A percentile compares a stretch with the other conserved stretches of the same genome.
Conservation (phyloP, 2,329 filamentous ascomycete genomes). For the Emergomyces orientalis region DNA sequence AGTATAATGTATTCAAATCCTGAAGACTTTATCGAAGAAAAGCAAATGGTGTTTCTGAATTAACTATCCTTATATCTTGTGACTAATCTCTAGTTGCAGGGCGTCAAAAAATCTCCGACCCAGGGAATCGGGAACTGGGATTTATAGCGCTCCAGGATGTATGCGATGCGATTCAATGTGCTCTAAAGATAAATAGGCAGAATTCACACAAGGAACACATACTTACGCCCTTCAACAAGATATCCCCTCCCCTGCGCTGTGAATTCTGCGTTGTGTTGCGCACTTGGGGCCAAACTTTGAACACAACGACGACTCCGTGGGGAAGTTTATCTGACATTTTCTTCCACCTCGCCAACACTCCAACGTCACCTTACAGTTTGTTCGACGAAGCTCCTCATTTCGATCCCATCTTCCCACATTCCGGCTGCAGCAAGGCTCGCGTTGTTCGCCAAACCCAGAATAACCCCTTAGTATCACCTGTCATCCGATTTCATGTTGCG, state of each 20-base stretch:
- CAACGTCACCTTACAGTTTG: not conserved
- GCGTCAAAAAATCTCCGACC: too few relatives aligned
- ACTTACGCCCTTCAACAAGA: not conserved
- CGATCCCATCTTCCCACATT: not conserved
- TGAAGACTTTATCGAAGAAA: too few relatives aligned
- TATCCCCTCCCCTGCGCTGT: not conserved
- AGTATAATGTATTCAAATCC: too few relatives aligned
- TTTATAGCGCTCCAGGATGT: not conserved
- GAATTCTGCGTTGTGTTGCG: not conserved
- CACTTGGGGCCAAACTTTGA: not conserved
- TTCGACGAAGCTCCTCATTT: not conserved
- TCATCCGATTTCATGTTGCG: not conserved
- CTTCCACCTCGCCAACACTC: not conserved
- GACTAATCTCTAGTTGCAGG: too few relatives aligned
- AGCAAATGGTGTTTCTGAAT: too few relatives aligned
- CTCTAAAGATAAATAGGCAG: not conserved
- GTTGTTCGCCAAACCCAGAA: not conserved
- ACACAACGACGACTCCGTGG: not conserved
- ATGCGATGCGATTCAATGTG: not conserved
- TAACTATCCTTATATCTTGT: too few relatives aligned
- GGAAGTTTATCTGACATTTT: not conserved
- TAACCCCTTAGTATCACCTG: not conserved
- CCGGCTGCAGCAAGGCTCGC: not conserved
- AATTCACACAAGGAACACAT: not conserved
- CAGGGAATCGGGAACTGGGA: too few relatives aligned